Base-by-base conservation (phyloP, 345 rosid species). In the Carallia pectinifolia region DNA sequence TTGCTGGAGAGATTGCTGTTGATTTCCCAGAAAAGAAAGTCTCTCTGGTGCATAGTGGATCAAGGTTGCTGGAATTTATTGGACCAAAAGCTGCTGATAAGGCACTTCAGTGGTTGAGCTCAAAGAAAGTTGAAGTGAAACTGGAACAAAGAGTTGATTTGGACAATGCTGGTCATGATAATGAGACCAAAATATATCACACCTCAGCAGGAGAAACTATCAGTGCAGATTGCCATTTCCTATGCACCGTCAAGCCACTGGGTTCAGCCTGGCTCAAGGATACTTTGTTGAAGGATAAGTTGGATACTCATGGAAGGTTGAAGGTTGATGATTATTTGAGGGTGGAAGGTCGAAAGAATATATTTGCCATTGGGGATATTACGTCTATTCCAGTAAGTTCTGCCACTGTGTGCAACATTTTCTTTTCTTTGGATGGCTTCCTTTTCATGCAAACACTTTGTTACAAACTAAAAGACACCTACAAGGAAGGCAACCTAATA, bases 1-100 rank as follows among this genome's bases (percentile, higher is more conserved):
- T 93, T 70, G 97, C 96, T 13, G 98, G 88, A 10, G 98, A 93
- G 70, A 86, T 93, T 55, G 86, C 95, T 0, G 86, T 82, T 38
- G 98, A 93, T 55, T 91, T 84, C 60, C 97, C 97, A 0, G 85
- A 80, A 54, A 93, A 90, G 85, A 80, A 87, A 73, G 84, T 91
- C 34, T 88, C 96, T 19, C 61, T 93, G 64, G 96, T 89, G 44
- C 98, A 93, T 64, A 83, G 69, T 64, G 97, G 97, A 39, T 79
- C 91, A 1, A 86, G 98, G 76, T 76, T 93, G 75, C 81, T 93
- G 62, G 98, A 93, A 63, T 92, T 90, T 72, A 67, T 88, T 33
- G 96, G 95, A 29, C 67, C 82, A 12, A 91, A 86, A 79, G 98
- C 97, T 36, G 75, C 87, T 67, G 76, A 68, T 40, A 93, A 91